Evolutionary conservation across 1,139 yeast species (phyloP).

Genomic region (Pichia sp.): DNA sequence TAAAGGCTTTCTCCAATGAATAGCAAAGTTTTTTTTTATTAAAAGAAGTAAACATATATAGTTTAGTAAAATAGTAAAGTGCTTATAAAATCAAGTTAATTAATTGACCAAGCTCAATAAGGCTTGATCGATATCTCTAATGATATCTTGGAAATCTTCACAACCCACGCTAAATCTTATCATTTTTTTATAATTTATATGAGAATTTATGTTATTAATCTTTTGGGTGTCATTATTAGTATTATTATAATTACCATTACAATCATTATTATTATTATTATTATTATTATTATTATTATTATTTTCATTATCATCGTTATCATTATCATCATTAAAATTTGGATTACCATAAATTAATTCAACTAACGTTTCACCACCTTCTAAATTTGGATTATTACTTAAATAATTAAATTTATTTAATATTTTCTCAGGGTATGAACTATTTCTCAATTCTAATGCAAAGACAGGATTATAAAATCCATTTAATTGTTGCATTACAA

Average conservation of each 20-base stretch:
- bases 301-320: constrained; percentile 3
- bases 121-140: constrained; percentile 55
- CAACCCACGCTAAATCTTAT: constrained; percentile 77
- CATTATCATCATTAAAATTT: constrained; percentile 20
- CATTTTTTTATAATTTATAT: constrained; percentile 31
- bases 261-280: constrained; percentile 6
- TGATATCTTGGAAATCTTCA: constrained; percentile 69
- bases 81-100: not conserved
- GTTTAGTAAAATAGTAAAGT: no score
- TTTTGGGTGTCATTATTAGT: constrained; percentile 7
- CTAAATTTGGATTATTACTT: constrained; percentile 83
- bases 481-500: constrained; percentile 59
- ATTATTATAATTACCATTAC: constrained; percentile 1
- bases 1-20: no score
- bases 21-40: no score
- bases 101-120: constrained; percentile 23
- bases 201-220: not conserved
- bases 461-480: constrained; percentile 72
- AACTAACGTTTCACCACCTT: constrained; percentile 84
- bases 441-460: constrained; percentile 49
- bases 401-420: constrained; percentile 64
- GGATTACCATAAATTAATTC: constrained; percentile 53
- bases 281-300: constrained; percentile 6
- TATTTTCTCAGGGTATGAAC: constrained; percentile 51
- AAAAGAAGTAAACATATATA: no score